phyloP scores from a whole-genome alignment of 1,139 yeast genomes.

The Kurtzmaniella quercitrusa region DNA sequence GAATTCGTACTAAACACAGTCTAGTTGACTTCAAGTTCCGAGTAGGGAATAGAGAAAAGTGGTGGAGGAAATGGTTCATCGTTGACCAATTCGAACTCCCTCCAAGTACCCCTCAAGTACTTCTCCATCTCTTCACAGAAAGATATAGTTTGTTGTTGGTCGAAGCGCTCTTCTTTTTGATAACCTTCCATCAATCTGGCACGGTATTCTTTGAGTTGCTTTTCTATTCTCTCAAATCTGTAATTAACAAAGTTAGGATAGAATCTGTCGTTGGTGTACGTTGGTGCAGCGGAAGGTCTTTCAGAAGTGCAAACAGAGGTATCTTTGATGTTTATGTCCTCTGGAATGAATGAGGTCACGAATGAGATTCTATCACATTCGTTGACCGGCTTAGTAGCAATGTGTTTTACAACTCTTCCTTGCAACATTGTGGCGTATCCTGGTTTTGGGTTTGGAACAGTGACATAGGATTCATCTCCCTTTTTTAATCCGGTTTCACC shows the following conservation, averaged over 20 bases:
- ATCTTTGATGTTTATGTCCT: slow-evolving; percentile 31
- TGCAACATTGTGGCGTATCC: slow-evolving; percentile 45
- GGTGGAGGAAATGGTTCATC: slow-evolving; percentile 21
- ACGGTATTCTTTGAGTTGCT: slow-evolving; percentile 25
- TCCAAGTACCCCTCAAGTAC: slow-evolving; percentile 34
- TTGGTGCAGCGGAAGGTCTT: slow-evolving; percentile 33
- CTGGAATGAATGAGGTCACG: slow-evolving; percentile 42
- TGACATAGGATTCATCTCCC: slow-evolving; percentile 18
- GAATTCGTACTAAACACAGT: neutral
- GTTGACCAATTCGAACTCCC: slow-evolving; percentile 36
- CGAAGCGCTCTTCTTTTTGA: slow-evolving; percentile 25
- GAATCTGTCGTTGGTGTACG: slow-evolving; percentile 33
- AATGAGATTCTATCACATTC: slow-evolving; percentile 30
- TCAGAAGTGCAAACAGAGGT: slow-evolving; percentile 37
- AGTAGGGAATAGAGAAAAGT: slow-evolving; percentile 12
- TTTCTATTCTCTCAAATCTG: slow-evolving; percentile 30
- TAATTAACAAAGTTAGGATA: slow-evolving; percentile 42
- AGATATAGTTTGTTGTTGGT: slow-evolving; percentile 32
- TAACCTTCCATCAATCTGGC: slow-evolving; percentile 15
- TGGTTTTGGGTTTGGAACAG: slow-evolving; percentile 12
- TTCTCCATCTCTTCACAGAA: slow-evolving; percentile 31
- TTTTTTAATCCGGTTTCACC: slow-evolving; percentile 30
- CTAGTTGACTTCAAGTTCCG: neutral
- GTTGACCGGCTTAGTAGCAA: slow-evolving; percentile 25
- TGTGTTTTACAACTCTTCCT: slow-evolving; percentile 28